phyloP scores from a whole-genome alignment of 2,329 filamentous ascomycete species.

The Fonsecaea multimorphosa region DNA sequence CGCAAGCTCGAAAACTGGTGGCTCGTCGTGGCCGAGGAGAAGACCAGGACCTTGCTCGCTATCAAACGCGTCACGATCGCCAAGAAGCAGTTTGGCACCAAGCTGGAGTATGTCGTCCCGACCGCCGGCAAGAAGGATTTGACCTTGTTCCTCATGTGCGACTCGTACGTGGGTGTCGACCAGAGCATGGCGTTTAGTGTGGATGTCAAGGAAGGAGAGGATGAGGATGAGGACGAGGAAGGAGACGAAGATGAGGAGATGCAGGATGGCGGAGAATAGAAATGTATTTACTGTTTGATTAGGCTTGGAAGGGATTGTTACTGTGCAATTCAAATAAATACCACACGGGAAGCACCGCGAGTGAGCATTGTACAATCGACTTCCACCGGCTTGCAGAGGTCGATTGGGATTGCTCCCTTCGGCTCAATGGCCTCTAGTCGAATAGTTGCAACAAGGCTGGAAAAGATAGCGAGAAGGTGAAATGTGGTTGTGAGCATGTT shows the following conservation, averaged over 20 bases:
- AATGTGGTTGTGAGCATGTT: background rate
- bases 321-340: no score
- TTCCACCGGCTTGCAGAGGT: background rate
- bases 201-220: constrained; percentile 87
- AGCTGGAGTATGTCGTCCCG: constrained; percentile 86
- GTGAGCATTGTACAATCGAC: background rate
- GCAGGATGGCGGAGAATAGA: constrained; percentile 14
- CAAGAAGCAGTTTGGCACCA: constrained; percentile 72
- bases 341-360: background rate
- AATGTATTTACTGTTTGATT: background rate
- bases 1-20: constrained; percentile 99
- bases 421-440: background rate
- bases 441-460: background rate
- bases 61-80: constrained; percentile 95
- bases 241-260: constrained; percentile 65
- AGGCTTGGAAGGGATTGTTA: background rate
- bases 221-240: constrained; percentile 88
- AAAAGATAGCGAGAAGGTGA: background rate
- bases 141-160: constrained; percentile 94
- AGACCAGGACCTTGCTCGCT: constrained; percentile 81
- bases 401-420: background rate
- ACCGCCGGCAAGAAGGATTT: constrained; percentile 82
- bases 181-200: constrained; percentile 91
- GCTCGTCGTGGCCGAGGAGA: constrained; percentile 93
- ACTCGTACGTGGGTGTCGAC: constrained; percentile 95